Evolutionary conservation across 2,329 filamentous ascomycete genomes (phyloP).

Genomic region (Neospermospora avenae): DNA sequence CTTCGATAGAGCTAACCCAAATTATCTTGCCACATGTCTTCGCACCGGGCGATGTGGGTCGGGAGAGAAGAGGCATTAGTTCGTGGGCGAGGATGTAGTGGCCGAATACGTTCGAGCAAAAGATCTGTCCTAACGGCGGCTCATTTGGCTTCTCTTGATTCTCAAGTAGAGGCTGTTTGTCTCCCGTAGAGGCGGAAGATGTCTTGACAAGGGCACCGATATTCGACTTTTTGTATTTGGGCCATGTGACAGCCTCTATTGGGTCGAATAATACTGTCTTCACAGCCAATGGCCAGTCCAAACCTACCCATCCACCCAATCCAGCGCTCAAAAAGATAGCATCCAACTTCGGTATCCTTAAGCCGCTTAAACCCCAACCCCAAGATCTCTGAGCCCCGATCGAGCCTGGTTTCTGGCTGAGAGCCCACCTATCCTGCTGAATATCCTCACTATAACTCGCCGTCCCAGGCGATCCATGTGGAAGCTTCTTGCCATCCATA

Average conservation of each 20-base stretch:
- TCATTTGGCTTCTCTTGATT: slow-evolving; percentile 37
- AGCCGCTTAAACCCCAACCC: slow-evolving; percentile 38
- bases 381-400: slow-evolving; percentile 44
- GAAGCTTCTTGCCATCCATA: slow-evolving; percentile 31
- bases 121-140: slow-evolving; percentile 73
- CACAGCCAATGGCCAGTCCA: slow-evolving; percentile 64
- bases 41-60: slow-evolving; percentile 25
- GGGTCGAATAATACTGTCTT: slow-evolving; percentile 55
- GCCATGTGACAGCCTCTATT: slow-evolving; percentile 69
- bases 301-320: slow-evolving; percentile 79
- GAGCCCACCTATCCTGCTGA: slow-evolving; percentile 32
- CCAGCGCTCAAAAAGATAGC: slow-evolving; percentile 83
- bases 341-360: slow-evolving; percentile 69
- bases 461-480: slow-evolving; percentile 34
- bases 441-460: slow-evolving; percentile 27
- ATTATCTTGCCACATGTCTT: slow-evolving; percentile 52
- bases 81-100: slow-evolving; percentile 88
- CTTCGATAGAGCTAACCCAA: slow-evolving; percentile 84
- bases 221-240: slow-evolving; percentile 66
- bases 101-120: slow-evolving; percentile 90
- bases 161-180: slow-evolving; percentile 29
- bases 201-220: slow-evolving; percentile 49
- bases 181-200: slow-evolving; percentile 9
- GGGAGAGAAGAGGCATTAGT: slow-evolving; percentile 67
- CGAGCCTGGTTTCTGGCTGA: slow-evolving; percentile 50